Evolutionary conservation across 2,329 filamentous ascomycete species (phyloP), one percentile per base, ranked within the genome.

Genomic region (Alternaria arborescens): DNA sequence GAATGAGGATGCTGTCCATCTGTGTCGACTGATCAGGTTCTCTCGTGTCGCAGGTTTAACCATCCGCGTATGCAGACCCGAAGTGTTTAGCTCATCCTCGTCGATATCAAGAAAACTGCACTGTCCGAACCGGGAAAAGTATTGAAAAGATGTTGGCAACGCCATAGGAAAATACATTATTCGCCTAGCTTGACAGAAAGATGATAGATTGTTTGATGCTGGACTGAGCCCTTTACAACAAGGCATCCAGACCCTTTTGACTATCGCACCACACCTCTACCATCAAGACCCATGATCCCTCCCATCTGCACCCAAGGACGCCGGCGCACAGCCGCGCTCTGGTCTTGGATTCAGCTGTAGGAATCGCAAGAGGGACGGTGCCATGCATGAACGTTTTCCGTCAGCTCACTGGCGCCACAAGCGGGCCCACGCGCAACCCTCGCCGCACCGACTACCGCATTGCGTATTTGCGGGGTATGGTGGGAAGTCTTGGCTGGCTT

Each of bases 71-170:
- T 72, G 63, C 8, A 77, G 66, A 42, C 64, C 65, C 22, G 70
- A 69, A 3, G 69, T 75, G 38, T 77, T 72, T 22, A 77, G 55
- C n/a, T 75, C 71, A 20, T 73, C 62, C 42, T 69, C 67, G 30
- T 74, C 68, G n/a, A 78, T 62, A 20, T 73, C 68, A 18, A 77
- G 38, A 32, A 78, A 72, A 22, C 69, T 66, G 62, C 68, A 72
- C 26, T 76, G 72, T 38, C 66, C 68, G 44, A 66, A 66, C 20
- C 67, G 65, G 22, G 67, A 52, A 48, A 64, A 67, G 62, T 57
- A 67, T 26, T 61, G 64, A 11, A 59, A 36, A 18, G 57, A 38
- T 41, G 53, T 42, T 30, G 64, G 52, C 24, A 55, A 59, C 59
- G 65, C 63, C 70, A 70, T 70, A 12, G 52, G 62, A 46, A 71